Evolutionary conservation across 345 rosid species (phyloP).

Genomic region (Isatis tinctoria): DNA sequence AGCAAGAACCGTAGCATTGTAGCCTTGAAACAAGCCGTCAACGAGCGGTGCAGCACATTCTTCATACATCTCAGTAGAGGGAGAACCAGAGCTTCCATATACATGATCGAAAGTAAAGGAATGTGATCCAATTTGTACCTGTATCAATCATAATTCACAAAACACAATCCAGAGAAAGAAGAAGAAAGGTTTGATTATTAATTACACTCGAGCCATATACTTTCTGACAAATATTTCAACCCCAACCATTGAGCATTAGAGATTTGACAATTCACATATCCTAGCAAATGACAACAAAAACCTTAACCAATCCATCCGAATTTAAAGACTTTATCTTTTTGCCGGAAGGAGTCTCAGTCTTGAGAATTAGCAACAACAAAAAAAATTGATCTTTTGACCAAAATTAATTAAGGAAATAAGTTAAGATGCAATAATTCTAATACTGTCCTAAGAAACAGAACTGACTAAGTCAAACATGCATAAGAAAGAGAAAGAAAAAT

Average conservation of each 20-base stretch:
- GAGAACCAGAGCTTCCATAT: slow-evolving; percentile 83
- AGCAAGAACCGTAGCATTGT: slow-evolving; percentile 98
- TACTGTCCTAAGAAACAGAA: not conserved
- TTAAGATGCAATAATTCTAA: not conserved
- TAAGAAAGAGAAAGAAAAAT: not conserved
- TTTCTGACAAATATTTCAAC: not conserved
- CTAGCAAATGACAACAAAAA: not conserved
- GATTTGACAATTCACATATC: not conserved
- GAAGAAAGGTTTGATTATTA: not conserved
- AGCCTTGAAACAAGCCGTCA: slow-evolving; percentile 98
- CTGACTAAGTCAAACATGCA: slow-evolving; percentile 26
- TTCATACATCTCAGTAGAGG: slow-evolving; percentile 80
- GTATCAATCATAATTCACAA: slow-evolving; percentile 15
- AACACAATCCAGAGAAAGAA: not conserved
- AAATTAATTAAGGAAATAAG: slow-evolving; percentile 10
- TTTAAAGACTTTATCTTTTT: not conserved
- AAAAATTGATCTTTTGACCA: not conserved
- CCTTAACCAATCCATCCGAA: not conserved
- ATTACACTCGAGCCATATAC: not conserved
- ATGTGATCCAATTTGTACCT: slow-evolving; percentile 97
- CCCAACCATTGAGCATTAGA: not conserved
- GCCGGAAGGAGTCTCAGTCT: not conserved
- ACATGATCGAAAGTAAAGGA: slow-evolving; percentile 98
- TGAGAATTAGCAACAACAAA: not conserved
- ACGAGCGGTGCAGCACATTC: slow-evolving; percentile 85